Conservation (phyloP, 1,139 yeast genomes). For the Hanseniaspora sp. region DNA sequence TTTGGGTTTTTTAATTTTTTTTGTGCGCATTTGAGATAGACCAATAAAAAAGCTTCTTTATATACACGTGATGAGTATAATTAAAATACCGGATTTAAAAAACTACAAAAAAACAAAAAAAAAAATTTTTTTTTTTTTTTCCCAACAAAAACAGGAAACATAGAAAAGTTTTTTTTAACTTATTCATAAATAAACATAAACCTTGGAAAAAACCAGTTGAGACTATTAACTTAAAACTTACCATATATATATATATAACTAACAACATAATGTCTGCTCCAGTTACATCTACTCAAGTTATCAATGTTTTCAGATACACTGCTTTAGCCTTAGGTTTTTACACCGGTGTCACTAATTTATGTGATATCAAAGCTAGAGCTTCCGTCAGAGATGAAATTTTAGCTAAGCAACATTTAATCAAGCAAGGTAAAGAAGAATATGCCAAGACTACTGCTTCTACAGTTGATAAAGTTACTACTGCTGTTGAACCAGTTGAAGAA, state of each 20-base stretch:
- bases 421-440: conserved; percentile 79
- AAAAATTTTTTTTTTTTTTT: too few species aligned
- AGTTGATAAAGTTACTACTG: conserved; percentile 26
- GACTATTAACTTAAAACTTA: conserved; percentile 29
- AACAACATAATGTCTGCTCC: conserved; percentile 14
- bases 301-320: conserved; percentile 75
- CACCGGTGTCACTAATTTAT: conserved; percentile 82
- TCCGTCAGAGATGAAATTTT: conserved; percentile 48
- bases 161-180: too few species aligned
- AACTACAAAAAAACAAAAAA: too few species aligned
- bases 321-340: conserved; percentile 80
- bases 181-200: neutral
- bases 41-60: too few species aligned
- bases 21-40: too few species aligned
- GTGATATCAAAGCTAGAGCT: conserved; percentile 46
- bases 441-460: conserved; percentile 47
- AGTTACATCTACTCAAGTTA: conserved; percentile 19
- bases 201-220: conserved; percentile 15
- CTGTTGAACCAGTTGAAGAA: conserved; percentile 45
- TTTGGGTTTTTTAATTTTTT: neutral
- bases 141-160: too few species aligned
- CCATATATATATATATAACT: conserved; percentile 1
- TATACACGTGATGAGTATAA: too few species aligned
- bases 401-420: conserved; percentile 64
- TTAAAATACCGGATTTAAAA: too few species aligned